phyloP scores from a whole-genome alignment of 78 protist species.

The Fonticula alba region DNA sequence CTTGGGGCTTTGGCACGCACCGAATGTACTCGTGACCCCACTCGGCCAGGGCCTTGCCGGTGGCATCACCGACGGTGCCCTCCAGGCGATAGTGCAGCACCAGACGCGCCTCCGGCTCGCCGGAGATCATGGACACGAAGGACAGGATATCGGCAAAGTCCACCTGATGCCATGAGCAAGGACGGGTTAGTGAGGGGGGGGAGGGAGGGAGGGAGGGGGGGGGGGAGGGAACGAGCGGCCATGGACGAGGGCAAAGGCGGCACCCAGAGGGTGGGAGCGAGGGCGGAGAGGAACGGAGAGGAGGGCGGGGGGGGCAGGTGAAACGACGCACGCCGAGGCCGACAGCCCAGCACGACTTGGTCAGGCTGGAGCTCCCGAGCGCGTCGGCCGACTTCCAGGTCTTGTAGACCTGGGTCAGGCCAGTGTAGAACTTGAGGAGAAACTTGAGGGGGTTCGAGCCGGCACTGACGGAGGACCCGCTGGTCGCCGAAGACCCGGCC shows the following conservation, averaged over 20 bases:
- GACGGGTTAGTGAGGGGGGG: background rate
- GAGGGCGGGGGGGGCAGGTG: background rate
- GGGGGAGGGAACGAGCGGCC: background rate
- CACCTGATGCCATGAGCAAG: conserved; percentile 8
- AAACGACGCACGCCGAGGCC: too few species aligned
- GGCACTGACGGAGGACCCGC: conserved; percentile 76
- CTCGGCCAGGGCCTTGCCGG: conserved; percentile 32
- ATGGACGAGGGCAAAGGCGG: background rate
- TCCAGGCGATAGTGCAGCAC: conserved; percentile 44
- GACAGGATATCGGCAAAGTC: conserved; percentile 68
- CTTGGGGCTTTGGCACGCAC: too few species aligned
- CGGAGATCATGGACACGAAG: conserved; percentile 76
- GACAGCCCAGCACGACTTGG: background rate
- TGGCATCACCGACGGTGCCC: conserved; percentile 53
- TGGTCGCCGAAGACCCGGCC: too few species aligned
- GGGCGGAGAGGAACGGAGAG: background rate
- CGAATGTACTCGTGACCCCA: conserved; percentile 95
- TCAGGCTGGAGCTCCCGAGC: conserved; percentile 13
- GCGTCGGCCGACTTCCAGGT: background rate
- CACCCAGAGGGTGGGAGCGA: background rate
- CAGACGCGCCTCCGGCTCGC: conserved; percentile 24
- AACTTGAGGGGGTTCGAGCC: conserved; percentile 96
- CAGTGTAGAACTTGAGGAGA: conserved; percentile 55
- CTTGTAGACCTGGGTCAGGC: conserved; percentile 20
- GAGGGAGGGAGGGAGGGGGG: background rate